These are phyloP conservation scores for Zelopaecilomyces penicillatus DNA, from an alignment of 2,329 filamentous ascomycete genomes.

Conservation along the genomic window DNA sequence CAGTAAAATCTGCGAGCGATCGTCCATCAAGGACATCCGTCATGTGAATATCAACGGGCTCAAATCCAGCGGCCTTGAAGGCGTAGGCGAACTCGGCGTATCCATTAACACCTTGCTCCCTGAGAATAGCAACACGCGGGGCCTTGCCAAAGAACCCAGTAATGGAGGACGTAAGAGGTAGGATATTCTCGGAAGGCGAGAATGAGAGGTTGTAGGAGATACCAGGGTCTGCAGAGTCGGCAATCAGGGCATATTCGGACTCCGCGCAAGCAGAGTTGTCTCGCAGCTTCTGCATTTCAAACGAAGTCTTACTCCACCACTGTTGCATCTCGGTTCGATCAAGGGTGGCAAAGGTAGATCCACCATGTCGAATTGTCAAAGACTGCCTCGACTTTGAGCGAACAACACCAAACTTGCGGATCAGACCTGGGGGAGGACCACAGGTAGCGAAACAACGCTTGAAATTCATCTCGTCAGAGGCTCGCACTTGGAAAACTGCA, in stretches of 20 bases:
- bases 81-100: conserved; percentile 98
- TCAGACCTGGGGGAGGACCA: conserved; percentile 70
- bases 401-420: conserved; percentile 77
- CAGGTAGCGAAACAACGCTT: conserved; percentile 85
- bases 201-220: conserved; percentile 77
- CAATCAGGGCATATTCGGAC: conserved; percentile 67
- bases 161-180: conserved; percentile 48
- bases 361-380: conserved; percentile 65
- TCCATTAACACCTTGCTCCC: conserved; percentile 93
- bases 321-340: conserved; percentile 69
- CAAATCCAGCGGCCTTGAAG: conserved; percentile 85
- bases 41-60: conserved; percentile 93
- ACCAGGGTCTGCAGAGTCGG: conserved; percentile 70
- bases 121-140: conserved; percentile 80
- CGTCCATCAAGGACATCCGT: conserved; percentile 76
- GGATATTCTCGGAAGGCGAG: conserved; percentile 66
- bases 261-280: conserved; percentile 86
- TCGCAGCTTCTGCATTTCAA: conserved; percentile 81
- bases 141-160: conserved; percentile 44
- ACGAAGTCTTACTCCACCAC: conserved; percentile 81
- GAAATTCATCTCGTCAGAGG: conserved; percentile 76
- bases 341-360: conserved; percentile 59
- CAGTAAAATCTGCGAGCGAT: conserved; percentile 74
- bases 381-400: conserved; percentile 62
- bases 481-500: conserved; percentile 89